A percentile compares a stretch with the other conserved stretches of the same genome.
Conservation (phyloP, 345 rosid genomes). For the Syzygium aromaticum region DNA sequence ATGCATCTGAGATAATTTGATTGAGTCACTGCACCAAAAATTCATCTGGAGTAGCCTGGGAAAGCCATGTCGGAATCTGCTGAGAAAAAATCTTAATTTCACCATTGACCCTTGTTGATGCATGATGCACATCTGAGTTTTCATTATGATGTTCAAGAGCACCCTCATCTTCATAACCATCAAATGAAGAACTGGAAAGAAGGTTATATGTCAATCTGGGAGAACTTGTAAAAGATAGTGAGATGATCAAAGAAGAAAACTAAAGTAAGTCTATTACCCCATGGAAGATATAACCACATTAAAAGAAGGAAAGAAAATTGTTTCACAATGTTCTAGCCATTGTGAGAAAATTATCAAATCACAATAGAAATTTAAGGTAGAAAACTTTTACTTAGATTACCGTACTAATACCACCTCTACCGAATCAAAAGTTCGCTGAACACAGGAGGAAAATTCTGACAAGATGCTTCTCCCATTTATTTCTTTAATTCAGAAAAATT, state of each 20-base stretch:
- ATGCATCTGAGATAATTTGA: slow-evolving; percentile 3
- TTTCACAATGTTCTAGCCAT: background rate
- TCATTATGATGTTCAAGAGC: slow-evolving; percentile 55
- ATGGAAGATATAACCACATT: background rate
- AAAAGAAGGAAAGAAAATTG: background rate
- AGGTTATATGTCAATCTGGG: background rate
- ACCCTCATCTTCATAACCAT: slow-evolving; percentile 77
- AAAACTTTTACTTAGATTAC: background rate
- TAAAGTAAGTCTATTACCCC: background rate
- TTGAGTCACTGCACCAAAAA: slow-evolving; percentile 50
- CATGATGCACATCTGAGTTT: slow-evolving; percentile 33
- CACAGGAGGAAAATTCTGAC: background rate
- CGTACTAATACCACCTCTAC: background rate
- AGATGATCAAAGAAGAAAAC: slow-evolving; percentile 2
- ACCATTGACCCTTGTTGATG: slow-evolving; percentile 34
- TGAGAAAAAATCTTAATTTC: slow-evolving; percentile 35
- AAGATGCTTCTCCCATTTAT: background rate
- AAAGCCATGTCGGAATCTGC: slow-evolving; percentile 79
- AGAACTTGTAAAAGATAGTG: background rate
- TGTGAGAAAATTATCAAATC: background rate
- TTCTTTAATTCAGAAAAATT: background rate
- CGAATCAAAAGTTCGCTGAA: background rate
- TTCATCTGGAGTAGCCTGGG: slow-evolving; percentile 87
- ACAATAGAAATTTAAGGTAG: background rate
- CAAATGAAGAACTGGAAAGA: slow-evolving; percentile 64